phyloP scores from a whole-genome alignment of 495 filamentous ascomycete species.

The Xylaria cubensis region DNA sequence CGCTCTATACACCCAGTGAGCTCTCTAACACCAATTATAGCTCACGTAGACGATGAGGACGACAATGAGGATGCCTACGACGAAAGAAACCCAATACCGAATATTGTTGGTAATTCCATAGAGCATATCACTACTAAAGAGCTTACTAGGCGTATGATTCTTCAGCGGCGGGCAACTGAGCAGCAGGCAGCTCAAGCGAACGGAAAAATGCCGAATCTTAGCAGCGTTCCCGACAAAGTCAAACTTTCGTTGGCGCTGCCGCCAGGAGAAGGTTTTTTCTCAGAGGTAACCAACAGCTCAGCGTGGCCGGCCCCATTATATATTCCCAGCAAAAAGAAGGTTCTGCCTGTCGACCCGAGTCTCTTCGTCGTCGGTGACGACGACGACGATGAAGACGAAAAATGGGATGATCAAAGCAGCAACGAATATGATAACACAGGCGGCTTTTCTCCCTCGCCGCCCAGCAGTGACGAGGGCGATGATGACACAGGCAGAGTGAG shows the following conservation, averaged over 20 bases:
- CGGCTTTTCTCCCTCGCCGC: background rate
- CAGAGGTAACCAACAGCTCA: background rate
- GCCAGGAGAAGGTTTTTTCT: background rate
- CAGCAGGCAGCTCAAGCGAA: background rate
- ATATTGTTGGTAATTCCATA: background rate
- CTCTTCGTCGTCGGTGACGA: background rate
- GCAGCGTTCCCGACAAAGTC: background rate
- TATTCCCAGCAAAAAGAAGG: background rate
- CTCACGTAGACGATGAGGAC: background rate
- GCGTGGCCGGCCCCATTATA: background rate
- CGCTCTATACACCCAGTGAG: background rate
- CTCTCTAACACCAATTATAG: background rate
- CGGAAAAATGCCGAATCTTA: background rate
- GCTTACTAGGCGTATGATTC: background rate
- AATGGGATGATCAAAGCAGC: background rate
- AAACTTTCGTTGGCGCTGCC: background rate
- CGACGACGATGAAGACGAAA: background rate
- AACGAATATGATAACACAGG: background rate
- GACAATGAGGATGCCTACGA: background rate
- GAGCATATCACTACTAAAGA: background rate
- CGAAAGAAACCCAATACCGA: background rate
- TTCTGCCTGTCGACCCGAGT: background rate
- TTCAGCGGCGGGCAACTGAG: background rate
- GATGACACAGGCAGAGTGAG: no score
- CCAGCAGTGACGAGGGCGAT: no score